These are phyloP conservation scores for Corrigiola litoralis DNA, from an alignment of 179 eudicot species.

Conservation along the genomic window DNA sequence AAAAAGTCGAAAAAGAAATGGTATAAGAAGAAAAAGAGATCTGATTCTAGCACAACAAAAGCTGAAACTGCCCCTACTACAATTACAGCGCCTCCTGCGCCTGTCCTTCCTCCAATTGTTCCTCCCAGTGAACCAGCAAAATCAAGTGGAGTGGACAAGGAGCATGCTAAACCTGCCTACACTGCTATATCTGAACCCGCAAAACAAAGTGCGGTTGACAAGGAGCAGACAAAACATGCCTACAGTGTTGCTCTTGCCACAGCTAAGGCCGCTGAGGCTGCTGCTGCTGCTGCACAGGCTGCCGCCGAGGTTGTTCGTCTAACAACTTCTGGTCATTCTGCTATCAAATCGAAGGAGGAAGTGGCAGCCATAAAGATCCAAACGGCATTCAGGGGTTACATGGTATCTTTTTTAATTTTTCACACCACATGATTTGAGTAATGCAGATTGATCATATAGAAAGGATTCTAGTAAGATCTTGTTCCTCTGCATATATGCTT, in stretches of 20 bases:
- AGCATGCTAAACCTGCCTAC: slow-evolving; percentile 6
- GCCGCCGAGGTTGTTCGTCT: slow-evolving; percentile 56
- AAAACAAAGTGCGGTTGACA: slow-evolving; percentile 19
- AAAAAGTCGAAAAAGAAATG: slow-evolving; percentile 54
- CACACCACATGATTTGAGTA: background rate
- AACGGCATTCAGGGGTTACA: slow-evolving; percentile 68
- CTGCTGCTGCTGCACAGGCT: slow-evolving; percentile 54
- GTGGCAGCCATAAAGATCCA: slow-evolving; percentile 67
- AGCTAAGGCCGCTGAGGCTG: slow-evolving; percentile 56
- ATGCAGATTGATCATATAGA: background rate
- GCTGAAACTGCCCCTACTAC: slow-evolving; percentile 25
- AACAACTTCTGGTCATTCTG: slow-evolving; percentile 29
- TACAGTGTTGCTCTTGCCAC: slow-evolving; percentile 43
- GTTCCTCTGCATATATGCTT: too few species aligned
- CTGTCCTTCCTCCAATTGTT: slow-evolving; percentile 10
- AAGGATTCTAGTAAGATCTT: too few species aligned
- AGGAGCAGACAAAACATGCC: slow-evolving; percentile 53
- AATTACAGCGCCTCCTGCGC: slow-evolving; percentile 28
- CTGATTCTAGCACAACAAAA: slow-evolving; percentile 21
- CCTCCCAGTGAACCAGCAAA: slow-evolving; percentile 12
- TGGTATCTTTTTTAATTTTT: slow-evolving; percentile 34
- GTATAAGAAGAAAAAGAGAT: slow-evolving; percentile 46
- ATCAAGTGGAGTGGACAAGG: slow-evolving; percentile 16
- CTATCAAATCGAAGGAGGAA: slow-evolving; percentile 55
- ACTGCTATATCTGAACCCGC: slow-evolving; percentile 16